Evolutionary conservation across 805 yeast genomes (phyloP).

Genomic region (Wickerhamomyces bovis): DNA sequence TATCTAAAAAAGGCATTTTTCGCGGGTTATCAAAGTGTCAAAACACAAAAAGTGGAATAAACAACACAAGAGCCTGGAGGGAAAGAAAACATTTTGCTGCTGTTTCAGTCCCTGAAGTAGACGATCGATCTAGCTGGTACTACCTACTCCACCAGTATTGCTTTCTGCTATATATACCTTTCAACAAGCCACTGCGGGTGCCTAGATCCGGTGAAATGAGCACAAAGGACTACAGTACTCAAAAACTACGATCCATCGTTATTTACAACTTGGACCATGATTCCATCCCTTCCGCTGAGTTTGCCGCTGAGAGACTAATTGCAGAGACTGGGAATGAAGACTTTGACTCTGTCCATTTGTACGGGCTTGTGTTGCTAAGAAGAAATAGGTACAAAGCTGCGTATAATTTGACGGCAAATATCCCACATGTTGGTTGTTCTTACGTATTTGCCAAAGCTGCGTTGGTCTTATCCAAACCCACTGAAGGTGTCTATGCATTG

Average conservation of each 20-base stretch:
- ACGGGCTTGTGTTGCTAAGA: constrained; percentile 60
- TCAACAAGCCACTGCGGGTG: neutral
- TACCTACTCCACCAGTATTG: neutral
- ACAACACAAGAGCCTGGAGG: neutral
- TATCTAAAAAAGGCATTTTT: no score
- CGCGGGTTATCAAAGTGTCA: neutral
- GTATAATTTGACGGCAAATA: constrained; percentile 41
- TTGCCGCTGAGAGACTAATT: constrained; percentile 75
- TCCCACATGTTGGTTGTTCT: constrained; percentile 64
- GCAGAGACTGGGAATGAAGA: constrained; percentile 45
- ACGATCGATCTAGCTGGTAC: neutral
- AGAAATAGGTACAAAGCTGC: constrained; percentile 58
- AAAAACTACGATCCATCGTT: constrained; percentile 50
- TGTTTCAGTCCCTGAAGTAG: neutral
- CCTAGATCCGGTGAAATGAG: constrained; percentile 7
- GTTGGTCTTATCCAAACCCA: constrained; percentile 43
- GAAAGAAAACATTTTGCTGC: neutral
- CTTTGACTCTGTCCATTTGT: constrained; percentile 58
- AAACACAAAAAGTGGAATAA: neutral
- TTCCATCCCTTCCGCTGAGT: constrained; percentile 69
- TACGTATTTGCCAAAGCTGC: constrained; percentile 71
- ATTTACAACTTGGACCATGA: constrained; percentile 69
- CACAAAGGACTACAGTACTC: constrained; percentile 22
- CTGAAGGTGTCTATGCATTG: constrained; percentile 57
- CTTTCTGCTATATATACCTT: neutral